Percentiles rank a stretch among this genome's conserved stretches.
These are phyloP conservation scores for Penicillium maclennaniae DNA, from an alignment of 495 filamentous ascomycete genomes.

Conservation along the genomic window DNA sequence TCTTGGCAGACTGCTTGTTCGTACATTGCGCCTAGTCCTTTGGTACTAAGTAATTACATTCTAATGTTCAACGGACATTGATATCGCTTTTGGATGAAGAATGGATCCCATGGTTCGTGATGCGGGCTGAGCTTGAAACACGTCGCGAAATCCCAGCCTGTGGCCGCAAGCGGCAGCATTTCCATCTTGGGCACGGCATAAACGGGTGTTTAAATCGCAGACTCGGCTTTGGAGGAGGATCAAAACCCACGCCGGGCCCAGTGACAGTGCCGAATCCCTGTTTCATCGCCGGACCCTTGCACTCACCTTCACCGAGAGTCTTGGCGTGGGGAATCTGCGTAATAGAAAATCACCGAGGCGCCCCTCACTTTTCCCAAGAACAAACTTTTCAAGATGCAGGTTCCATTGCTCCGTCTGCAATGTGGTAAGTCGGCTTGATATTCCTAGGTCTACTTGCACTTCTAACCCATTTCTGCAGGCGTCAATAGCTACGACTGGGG, in stretches of 20 bases:
- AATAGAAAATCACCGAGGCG: constrained; percentile 16
- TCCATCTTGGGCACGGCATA: background rate
- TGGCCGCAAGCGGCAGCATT: background rate
- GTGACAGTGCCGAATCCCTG: background rate
- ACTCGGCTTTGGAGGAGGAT: background rate
- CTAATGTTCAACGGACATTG: background rate
- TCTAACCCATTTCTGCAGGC: constrained; percentile 39
- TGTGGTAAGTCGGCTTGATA: constrained; percentile 61
- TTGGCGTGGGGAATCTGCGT: constrained; percentile 26
- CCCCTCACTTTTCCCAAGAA: constrained; percentile 11
- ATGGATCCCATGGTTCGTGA: background rate
- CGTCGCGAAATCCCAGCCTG: background rate
- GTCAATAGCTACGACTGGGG: constrained; percentile 99
- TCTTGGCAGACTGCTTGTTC: background rate
- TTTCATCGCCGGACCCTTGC: constrained; percentile 2
- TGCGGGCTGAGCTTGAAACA: background rate
- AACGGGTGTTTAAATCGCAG: background rate
- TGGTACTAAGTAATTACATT: background rate
- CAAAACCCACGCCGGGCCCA: background rate
- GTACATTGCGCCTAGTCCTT: background rate
- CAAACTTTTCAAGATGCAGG: constrained; percentile 54
- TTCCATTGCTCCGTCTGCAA: constrained; percentile 86
- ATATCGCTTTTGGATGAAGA: background rate
- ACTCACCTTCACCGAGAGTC: constrained; percentile 17
- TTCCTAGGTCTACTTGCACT: background rate